Base-by-base conservation (phyloP, 2,329 filamentous ascomycete species). In the Diplodia mutila region DNA sequence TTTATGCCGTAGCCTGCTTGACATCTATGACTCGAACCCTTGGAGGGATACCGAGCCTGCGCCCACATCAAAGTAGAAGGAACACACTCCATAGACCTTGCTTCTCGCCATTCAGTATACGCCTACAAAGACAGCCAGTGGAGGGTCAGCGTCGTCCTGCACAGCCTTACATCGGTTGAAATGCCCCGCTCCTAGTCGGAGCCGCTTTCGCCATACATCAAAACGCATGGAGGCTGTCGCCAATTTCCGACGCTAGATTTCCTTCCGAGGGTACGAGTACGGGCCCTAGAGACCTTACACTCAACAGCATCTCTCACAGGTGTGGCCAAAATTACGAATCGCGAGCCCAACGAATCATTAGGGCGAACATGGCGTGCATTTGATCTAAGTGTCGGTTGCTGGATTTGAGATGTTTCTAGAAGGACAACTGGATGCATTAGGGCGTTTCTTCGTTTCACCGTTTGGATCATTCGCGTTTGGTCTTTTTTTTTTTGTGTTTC, bases 1-100 rank as follows among this genome's bases (percentile, higher is more conserved):
- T 32, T 16, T 37, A 11, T 9, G 37, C n/a, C 4, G 8, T 42
- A 67, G 65, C 12, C 32, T 67, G 23, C 54, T 67, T 9, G 65
- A 67, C 18, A 67, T 67, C n/a, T 67, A 67, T 21, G 65, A 67
- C 42, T 53, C 54, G 11, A 67, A 67, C 23, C 65, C 65, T 11
- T 67, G 65, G 65, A 39, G 39, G 54, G 65, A 66, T 23, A 42
- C 64, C 9, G 52, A 63, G 21, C 59, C 59, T 37, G 27, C 29
- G n/a, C 37, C 46, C 16, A 46, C 42, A 21, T 46, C 39, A 65
- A 53, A 42, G 37, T 23, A 21, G 21, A 0, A 12, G 21, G 34
- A 48, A 14, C 42, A 23, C 16, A 9, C 37, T 25, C 25, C 25
- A 18, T 12, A 11, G 21, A 21, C 46, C 42, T 55, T 29, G 11